A percentile compares a stretch with the other conserved stretches of the same genome.
phyloP scores from a whole-genome alignment of 208 protist species.

The Wallacemonas sp. region DNA sequence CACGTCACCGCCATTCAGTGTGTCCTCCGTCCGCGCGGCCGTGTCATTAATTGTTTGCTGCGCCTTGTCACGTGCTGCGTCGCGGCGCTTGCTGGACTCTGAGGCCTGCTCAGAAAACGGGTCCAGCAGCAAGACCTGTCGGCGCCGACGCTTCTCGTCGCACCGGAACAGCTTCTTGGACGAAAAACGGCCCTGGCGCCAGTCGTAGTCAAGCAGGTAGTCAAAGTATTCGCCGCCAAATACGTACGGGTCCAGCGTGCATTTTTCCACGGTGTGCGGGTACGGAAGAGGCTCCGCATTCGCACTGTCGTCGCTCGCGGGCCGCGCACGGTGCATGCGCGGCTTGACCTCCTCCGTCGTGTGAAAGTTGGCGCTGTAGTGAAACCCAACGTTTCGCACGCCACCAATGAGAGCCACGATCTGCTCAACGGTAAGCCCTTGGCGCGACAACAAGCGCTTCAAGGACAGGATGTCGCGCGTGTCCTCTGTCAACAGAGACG shows the following conservation, averaged over 20 bases:
- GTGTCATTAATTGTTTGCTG: constrained; percentile 34
- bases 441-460: constrained; percentile 72
- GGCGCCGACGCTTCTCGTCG: constrained; percentile 60
- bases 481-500: constrained; percentile 48
- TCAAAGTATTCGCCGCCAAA: constrained; percentile 89
- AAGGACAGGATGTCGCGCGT: constrained; percentile 67
- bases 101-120: constrained; percentile 77
- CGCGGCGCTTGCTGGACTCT: constrained; percentile 42
- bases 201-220: constrained; percentile 83
- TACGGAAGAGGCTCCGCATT: constrained; percentile 32
- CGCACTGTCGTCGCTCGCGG: constrained; percentile 34
- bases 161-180: constrained; percentile 38
- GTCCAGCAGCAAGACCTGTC: constrained; percentile 71
- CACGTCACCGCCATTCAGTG: background rate
- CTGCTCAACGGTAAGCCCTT: constrained; percentile 75
- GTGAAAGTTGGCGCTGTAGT: constrained; percentile 74
- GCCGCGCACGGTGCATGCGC: constrained; percentile 34
- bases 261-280: constrained; percentile 62
- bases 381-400: constrained; percentile 69
- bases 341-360: constrained; percentile 79
- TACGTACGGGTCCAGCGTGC: constrained; percentile 84
- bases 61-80: constrained; percentile 43
- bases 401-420: constrained; percentile 78
- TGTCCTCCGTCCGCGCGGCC: constrained; percentile 22
- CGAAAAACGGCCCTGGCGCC: constrained; percentile 37